phyloP scores from a whole-genome alignment of 495 filamentous ascomycete genomes.

The Neurospora tetrasperma region DNA sequence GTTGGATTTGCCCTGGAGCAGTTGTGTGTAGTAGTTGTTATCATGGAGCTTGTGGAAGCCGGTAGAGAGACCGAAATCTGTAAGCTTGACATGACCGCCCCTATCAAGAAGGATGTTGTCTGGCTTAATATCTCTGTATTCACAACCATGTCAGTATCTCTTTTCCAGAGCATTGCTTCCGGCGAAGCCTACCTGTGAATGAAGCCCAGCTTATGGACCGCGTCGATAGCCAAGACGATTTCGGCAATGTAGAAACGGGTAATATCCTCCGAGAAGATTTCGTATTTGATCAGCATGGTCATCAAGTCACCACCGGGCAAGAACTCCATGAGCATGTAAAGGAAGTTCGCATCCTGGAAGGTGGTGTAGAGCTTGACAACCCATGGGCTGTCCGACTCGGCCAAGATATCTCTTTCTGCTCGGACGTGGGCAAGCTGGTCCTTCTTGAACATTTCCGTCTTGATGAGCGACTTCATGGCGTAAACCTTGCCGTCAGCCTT shows the following conservation, averaged over 20 bases:
- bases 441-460: slow-evolving; percentile 99
- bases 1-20: slow-evolving; percentile 74
- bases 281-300: slow-evolving; percentile 99
- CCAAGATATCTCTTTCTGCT: slow-evolving; percentile 92
- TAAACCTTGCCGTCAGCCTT: slow-evolving; percentile 96
- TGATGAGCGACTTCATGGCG: slow-evolving; percentile 94
- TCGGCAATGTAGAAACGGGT: slow-evolving; percentile 99
- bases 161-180: neutral
- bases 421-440: slow-evolving; percentile 98
- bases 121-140: slow-evolving; percentile 86
- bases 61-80: slow-evolving; percentile 95
- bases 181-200: slow-evolving; percentile 69
- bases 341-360: slow-evolving; percentile 89
- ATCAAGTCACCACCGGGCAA: slow-evolving; percentile 96
- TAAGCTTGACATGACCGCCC: slow-evolving; percentile 94
- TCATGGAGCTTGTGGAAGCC: slow-evolving; percentile 97
- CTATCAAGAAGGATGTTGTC: slow-evolving; percentile 97
- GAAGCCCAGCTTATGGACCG: slow-evolving; percentile 95
- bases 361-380: slow-evolving; percentile 96
- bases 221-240: slow-evolving; percentile 93
- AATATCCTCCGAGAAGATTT: slow-evolving; percentile 98
- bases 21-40: slow-evolving; percentile 93
- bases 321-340: slow-evolving; percentile 99
- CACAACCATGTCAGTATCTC: slow-evolving; percentile 2
- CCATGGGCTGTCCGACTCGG: slow-evolving; percentile 98